A percentile compares a stretch with the other conserved stretches of the same genome.
Conservation (phyloP, 495 filamentous ascomycete genomes). For the Durotheca rogersii region DNA sequence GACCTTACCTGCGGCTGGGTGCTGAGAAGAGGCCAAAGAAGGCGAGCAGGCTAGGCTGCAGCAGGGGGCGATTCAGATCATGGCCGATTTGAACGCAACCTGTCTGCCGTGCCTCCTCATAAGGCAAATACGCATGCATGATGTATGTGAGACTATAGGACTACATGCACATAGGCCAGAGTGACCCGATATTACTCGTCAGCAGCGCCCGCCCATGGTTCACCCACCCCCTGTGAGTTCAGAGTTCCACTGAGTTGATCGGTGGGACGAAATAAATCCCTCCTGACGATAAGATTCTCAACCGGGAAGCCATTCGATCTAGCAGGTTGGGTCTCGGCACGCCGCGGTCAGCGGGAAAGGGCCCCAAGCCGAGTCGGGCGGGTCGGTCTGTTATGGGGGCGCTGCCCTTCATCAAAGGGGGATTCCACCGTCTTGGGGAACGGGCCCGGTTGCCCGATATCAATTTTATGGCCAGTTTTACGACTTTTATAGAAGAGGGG, state of each 20-base stretch:
- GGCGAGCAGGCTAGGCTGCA: conserved; percentile 15
- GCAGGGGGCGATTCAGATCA: conserved; percentile 19
- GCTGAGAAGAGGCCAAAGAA: conserved; percentile 4
- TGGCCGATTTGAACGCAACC: conserved; percentile 9
- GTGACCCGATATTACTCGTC: conserved; percentile 12
- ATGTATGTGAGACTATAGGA: conserved; percentile 12
- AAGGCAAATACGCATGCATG: conserved; percentile 7
- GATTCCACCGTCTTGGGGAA: conserved; percentile 1
- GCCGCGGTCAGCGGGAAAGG: no score
- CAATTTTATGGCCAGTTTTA: conserved; percentile 18
- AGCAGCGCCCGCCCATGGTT: conserved; percentile 11
- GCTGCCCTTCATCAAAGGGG: no score
- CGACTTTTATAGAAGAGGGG: conserved; percentile 15
- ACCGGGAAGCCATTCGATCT: no score
- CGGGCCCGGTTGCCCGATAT: conserved; percentile 26
- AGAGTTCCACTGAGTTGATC: neutral
- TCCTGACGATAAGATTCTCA: no score
- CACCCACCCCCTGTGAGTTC: conserved; percentile 3
- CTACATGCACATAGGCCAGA: conserved; percentile 10
- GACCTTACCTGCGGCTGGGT: conserved; percentile 12
- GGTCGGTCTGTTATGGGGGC: no score
- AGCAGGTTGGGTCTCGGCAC: no score
- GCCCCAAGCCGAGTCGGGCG: no score
- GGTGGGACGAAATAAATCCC: neutral
- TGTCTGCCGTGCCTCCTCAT: conserved; percentile 2